These are phyloP conservation scores for Ocimum tenuiflorum DNA, from an alignment of 257 asterid species.

Conservation along the genomic window DNA sequence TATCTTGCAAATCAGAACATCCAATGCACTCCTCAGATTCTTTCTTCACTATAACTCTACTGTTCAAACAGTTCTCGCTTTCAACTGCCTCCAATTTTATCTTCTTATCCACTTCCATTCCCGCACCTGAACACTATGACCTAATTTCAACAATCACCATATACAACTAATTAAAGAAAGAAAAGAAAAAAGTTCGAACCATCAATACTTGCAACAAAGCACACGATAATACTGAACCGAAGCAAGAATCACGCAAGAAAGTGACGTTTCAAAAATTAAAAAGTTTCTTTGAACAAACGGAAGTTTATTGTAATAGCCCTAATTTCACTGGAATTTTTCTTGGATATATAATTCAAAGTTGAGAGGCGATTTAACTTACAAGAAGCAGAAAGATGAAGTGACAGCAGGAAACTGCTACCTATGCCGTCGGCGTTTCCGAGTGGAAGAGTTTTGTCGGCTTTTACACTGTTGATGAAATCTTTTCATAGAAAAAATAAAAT, in stretches of 20 bases:
- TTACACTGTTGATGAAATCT: too few relatives aligned
- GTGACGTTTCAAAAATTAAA: too few relatives aligned
- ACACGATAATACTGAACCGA: neutral
- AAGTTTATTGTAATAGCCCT: neutral
- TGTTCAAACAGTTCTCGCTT: neutral
- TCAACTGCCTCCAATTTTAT: constrained; percentile 11
- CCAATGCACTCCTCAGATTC: constrained; percentile 19
- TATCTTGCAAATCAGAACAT: constrained; percentile 32
- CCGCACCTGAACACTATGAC: constrained; percentile 10
- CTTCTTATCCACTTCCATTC: constrained; percentile 13
- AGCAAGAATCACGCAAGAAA: neutral
- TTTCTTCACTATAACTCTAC: neutral
- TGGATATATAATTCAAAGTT: neutral
- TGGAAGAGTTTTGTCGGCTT: too few relatives aligned
- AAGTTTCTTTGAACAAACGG: too few relatives aligned
- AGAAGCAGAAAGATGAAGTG: neutral
- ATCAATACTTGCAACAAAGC: neutral
- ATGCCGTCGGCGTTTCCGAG: neutral
- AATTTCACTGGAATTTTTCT: too few relatives aligned
- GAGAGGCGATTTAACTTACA: neutral
- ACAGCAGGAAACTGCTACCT: neutral
- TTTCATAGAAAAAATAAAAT: too few relatives aligned
- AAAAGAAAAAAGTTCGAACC: neutral
- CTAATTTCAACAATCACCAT: neutral
- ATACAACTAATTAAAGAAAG: too few relatives aligned